Conservation (phyloP, 495 filamentous ascomycete species). For the Durotheca rogersii region DNA sequence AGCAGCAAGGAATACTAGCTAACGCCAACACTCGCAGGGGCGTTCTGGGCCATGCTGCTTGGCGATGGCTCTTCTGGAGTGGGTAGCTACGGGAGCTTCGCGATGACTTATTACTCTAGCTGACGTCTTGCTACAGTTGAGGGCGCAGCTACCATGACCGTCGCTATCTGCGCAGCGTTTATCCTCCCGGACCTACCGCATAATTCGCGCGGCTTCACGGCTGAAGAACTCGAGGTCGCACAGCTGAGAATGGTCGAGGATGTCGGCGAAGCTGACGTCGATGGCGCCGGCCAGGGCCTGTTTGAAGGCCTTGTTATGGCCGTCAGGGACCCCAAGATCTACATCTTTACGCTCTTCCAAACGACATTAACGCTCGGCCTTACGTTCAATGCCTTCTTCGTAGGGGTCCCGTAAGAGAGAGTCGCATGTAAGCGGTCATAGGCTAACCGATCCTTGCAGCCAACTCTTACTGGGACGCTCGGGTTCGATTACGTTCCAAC, state of each 20-base stretch:
- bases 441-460: conserved; percentile 66
- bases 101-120: not conserved
- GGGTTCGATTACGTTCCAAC: conserved; percentile 67
- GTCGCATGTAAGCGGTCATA: conserved; percentile 53
- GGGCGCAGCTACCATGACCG: conserved; percentile 53
- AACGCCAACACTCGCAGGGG: conserved; percentile 15
- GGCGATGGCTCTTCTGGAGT: conserved; percentile 68
- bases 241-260: conserved; percentile 71
- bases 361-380: conserved; percentile 43
- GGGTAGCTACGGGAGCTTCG: not conserved
- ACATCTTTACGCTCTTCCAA: conserved; percentile 46
- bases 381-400: conserved; percentile 53
- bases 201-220: conserved; percentile 67
- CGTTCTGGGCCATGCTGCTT: conserved; percentile 46
- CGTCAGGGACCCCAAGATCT: conserved; percentile 69
- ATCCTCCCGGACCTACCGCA: conserved; percentile 72
- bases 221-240: conserved; percentile 66
- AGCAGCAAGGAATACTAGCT: not conserved
- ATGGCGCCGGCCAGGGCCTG: conserved; percentile 58
- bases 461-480: conserved; percentile 73
- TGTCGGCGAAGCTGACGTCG: conserved; percentile 69
- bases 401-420: conserved; percentile 54
- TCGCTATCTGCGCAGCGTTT: conserved; percentile 52
- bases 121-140: conserved; percentile 46
- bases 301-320: conserved; percentile 69